phyloP scores from a whole-genome alignment of 352 stramenopile species.

The Pythium aquatile region DNA sequence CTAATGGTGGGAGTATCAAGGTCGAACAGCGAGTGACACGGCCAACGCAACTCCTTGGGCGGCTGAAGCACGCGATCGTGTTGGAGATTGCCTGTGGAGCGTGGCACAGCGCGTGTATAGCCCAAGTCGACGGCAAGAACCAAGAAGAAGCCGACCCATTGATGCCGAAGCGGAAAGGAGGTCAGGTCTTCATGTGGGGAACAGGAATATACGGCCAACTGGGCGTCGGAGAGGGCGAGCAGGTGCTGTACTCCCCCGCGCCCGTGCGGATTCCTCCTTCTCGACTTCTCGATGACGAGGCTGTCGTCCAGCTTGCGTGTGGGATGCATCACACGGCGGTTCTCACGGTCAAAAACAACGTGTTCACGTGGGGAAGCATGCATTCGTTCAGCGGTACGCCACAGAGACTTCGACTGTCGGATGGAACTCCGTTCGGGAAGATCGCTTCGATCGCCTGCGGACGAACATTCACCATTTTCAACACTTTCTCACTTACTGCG shows the following conservation, averaged over 20 bases:
- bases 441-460: slow-evolving; percentile 69
- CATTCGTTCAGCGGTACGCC: slow-evolving; percentile 44
- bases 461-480: slow-evolving; percentile 73
- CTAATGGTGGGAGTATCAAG: not conserved
- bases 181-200: slow-evolving; percentile 61
- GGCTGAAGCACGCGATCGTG: slow-evolving; percentile 33
- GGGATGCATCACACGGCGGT: slow-evolving; percentile 67
- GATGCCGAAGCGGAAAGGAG: not conserved
- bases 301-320: slow-evolving; percentile 45
- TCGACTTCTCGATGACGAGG: slow-evolving; percentile 39
- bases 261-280: slow-evolving; percentile 35
- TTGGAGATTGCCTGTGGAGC: slow-evolving; percentile 65
- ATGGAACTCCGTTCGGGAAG: slow-evolving; percentile 37
- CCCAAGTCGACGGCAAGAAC: slow-evolving; percentile 20
- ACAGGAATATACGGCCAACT: slow-evolving; percentile 77
- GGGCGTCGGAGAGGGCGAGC: slow-evolving; percentile 33
- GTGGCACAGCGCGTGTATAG: slow-evolving; percentile 75
- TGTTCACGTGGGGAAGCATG: slow-evolving; percentile 71
- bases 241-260: slow-evolving; percentile 48
- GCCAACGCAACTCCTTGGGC: slow-evolving; percentile 38
- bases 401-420: slow-evolving; percentile 32
- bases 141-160: slow-evolving; percentile 9
- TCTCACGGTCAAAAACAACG: slow-evolving; percentile 45
- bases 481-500: slow-evolving; percentile 47
- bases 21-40: slow-evolving; percentile 25